Evolutionary conservation across 2,329 filamentous ascomycete species (phyloP), one percentile per base, ranked within the genome.

Genomic region (Pseudopyricularia cyperi): DNA sequence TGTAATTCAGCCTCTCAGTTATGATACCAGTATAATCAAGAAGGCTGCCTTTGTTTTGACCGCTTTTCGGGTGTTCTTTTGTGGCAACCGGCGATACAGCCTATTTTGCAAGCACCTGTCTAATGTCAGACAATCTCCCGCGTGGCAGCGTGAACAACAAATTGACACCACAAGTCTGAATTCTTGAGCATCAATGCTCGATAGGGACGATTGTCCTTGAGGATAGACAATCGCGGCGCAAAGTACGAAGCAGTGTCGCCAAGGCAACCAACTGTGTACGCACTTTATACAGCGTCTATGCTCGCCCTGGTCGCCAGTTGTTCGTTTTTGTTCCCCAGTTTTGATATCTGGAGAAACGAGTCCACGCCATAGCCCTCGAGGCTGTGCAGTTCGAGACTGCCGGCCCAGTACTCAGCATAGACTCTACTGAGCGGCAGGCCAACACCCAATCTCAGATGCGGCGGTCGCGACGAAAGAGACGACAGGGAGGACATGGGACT

Each of bases 361-460:
- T 98, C 93, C 7, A 94, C 89, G 14, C 93, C 93, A 64, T 96
- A 97, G 1, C 93, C 94, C 63, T 96, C 91, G 7, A 98, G 71
- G 62, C 87, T 96, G 65, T 97, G 91, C 54, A 97, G 68, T 61
- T 95, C 87, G 8, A 98, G 71, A 60, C 80, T 93, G 24, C 93
- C 93, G 3, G 93, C 93, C 93, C 93, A 98, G 67, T 97, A 97
- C 67, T 97, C 91, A 28, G 91, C 89, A 66, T 97, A 98, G 3
- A 97, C 87, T 55, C 89, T 80, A 61, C 90, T 95, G 69, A 98
- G 83, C 0, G 93, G 93, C 50, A 98, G 68, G 1, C 93, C 93
- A 77, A 98, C 95, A 4, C 93, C 93, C 1, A 98, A 75, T 11
- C 89, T 80, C 55, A 97, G 71, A 63, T 95, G 85, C 0, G 93